Base-by-base conservation (phyloP, 2,329 filamentous ascomycete species). In the Calcarisporium arbuscula region DNA sequence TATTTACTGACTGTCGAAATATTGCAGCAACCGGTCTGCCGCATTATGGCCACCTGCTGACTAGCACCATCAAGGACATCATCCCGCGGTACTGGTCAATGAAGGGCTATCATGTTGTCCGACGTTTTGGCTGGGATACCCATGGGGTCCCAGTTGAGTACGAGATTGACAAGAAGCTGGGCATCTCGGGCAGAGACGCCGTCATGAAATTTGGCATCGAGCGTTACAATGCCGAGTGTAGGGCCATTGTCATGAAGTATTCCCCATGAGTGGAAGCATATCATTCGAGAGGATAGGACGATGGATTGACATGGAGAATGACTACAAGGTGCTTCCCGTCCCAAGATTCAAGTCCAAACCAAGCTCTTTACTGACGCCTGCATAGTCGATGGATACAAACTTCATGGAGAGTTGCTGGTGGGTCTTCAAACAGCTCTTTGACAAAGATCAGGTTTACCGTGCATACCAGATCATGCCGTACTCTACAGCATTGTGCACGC, bases 11-110 rank as follows among this genome's bases (percentile, higher is more conserved):
- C n/a, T n/a, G n/a, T n/a, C n/a, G n/a, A n/a, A n/a, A n/a, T n/a
- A n/a, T n/a, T n/a, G 17, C 21, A 37, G 35, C 40, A 29, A 43
- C 40, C 14, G 48, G 48, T 31, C 42, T 49, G 3, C 49, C 47
- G 11, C 49, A 50, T 32, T 48, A 65, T 39, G 67, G 67, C 47
- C 85, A 89, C 60, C 65, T 89, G 30, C 72, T 90, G 45, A 83
- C 86, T 27, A 90, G 85, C 17, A 94, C 86, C 33, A 92, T 94
- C 64, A 94, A 94, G 62, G 87, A 94, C 57, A 89, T 92, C 40
- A 90, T 94, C 47, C 85, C 87, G 8, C 70, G 87, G 46, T 94
- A 94, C 61, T 94, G 86, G 84, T 85, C 85, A 35, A 92, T 92
- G 85, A 88, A 89, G 56, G 87, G 87, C 8, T 81, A 81, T 56